A percentile compares a stretch with the other conserved stretches of the same genome.
Evolutionary conservation across 2,329 filamentous ascomycete species (phyloP).

Genomic region (Teratosphaeria gauchensis): DNA sequence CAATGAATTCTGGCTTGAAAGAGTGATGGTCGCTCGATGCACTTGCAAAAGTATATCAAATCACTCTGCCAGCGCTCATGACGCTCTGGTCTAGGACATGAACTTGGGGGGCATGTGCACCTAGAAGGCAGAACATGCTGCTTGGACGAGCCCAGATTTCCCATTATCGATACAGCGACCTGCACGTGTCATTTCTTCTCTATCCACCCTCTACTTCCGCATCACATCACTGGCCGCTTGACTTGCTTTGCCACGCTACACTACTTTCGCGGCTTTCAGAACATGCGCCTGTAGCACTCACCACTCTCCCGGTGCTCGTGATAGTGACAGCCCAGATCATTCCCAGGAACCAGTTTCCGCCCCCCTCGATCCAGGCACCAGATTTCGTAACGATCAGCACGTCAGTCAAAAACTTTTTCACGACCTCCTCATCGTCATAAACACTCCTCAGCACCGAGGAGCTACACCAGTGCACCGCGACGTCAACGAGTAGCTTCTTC

Average conservation of each 20-base stretch:
- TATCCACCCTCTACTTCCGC: neutral
- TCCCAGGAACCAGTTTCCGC: neutral
- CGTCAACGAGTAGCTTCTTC: neutral
- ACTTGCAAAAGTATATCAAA: too few species aligned
- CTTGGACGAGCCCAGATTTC: too few species aligned
- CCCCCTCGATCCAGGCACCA: neutral
- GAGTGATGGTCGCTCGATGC: too few species aligned
- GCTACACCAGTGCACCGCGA: neutral
- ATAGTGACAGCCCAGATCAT: neutral
- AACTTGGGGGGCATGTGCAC: too few species aligned
- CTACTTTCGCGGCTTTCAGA: neutral
- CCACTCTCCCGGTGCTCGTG: constrained; percentile 1
- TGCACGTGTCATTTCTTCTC: neutral
- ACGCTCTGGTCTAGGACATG: too few species aligned
- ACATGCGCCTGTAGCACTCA: neutral
- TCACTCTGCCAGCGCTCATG: too few species aligned
- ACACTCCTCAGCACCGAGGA: neutral
- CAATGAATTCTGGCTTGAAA: too few species aligned
- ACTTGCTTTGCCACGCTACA: neutral
- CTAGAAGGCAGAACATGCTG: too few species aligned
- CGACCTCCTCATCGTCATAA: neutral
- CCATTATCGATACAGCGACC: neutral
- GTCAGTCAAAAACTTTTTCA: neutral
- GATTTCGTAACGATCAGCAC: neutral
- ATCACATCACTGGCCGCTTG: neutral